Evolutionary conservation across 768 basidiomycete species (phyloP).

Genomic region (Calocera viscosa): DNA sequence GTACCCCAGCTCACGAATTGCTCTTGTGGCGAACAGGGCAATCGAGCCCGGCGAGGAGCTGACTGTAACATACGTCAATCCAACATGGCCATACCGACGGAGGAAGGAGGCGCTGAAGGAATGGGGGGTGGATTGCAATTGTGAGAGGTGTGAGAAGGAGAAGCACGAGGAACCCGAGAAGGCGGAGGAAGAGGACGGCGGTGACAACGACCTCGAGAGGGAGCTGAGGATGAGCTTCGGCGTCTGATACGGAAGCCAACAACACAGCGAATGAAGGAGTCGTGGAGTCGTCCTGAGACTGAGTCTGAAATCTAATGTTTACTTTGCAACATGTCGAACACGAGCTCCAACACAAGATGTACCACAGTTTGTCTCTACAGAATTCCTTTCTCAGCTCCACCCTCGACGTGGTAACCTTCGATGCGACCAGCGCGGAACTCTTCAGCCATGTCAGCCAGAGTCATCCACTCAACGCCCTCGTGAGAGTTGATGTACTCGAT

Average conservation of each 20-base stretch:
- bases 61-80: conserved; percentile 65
- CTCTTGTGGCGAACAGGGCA: conserved; percentile 50
- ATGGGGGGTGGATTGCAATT: background rate
- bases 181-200: background rate
- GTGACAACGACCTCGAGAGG: background rate
- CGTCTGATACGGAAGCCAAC: too few relatives aligned
- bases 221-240: conserved; percentile 7
- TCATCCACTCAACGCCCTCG: conserved; percentile 5
- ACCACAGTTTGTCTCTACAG: background rate
- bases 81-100: conserved; percentile 22
- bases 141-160: conserved; percentile 6
- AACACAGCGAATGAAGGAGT: too few relatives aligned
- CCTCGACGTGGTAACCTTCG: background rate
- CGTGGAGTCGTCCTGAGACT: background rate
- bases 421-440: conserved; percentile 6
- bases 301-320: background rate
- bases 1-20: conserved; percentile 58
- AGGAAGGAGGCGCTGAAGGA: background rate
- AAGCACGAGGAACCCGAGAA: background rate
- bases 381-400: background rate
- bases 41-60: conserved; percentile 66
- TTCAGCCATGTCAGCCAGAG: conserved; percentile 4
- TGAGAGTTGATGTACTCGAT: conserved; percentile 7
- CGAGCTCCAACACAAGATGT: background rate
- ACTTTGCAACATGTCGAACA: background rate